Base-by-base conservation (phyloP, 2,329 filamentous ascomycete species). In the Periconia digitata region DNA sequence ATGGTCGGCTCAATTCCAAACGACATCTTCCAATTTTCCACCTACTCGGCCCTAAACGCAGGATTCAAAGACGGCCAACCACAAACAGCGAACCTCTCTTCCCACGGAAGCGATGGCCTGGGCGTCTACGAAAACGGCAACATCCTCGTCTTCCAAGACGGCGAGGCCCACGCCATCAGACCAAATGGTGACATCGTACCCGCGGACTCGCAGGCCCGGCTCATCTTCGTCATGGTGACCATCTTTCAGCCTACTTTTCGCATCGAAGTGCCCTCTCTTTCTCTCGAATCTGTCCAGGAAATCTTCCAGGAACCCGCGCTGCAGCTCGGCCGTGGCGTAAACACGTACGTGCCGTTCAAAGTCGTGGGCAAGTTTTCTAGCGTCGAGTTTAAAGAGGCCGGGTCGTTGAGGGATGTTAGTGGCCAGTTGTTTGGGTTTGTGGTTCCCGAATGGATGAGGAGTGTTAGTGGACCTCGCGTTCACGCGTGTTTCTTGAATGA, bases 21-120 rank as follows among this genome's bases (percentile, higher is more conserved):
- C 62, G 74, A 75, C 55, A 71, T 76, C 52, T 75, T 72, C 54
- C 74, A 75, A 49, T 75, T 70, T 62, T 74, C 72, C 24, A 68
- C 72, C 18, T 58, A 56, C 23, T 60, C 69, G 10, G 74, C 73
- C 18, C 64, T 69, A 44, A 60, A 63, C 10, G 61, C 65, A 13
- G 71, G 71, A 13, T 70, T 74, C 41, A 66, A 59, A 29, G 61
- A 51, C 27, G 62, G 62, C 56, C 51, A 72, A 56, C 57, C 72
- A 53, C 27, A 67, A 56, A 44, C 69, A 52, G 20, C 63, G 51
- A 70, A 73, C 54, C 65, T 76, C 3, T 66, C 67, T 15, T 70
- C 70, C 27, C 72, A 76, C 49, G 73, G 73, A 50, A 72, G 69
- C 12, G 66, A 76, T 54, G 73, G 73, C 54, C 66, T 75, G 40